Evolutionary conservation across 2,329 filamentous ascomycete genomes (phyloP).

Genomic region (Camillea tinctor): DNA sequence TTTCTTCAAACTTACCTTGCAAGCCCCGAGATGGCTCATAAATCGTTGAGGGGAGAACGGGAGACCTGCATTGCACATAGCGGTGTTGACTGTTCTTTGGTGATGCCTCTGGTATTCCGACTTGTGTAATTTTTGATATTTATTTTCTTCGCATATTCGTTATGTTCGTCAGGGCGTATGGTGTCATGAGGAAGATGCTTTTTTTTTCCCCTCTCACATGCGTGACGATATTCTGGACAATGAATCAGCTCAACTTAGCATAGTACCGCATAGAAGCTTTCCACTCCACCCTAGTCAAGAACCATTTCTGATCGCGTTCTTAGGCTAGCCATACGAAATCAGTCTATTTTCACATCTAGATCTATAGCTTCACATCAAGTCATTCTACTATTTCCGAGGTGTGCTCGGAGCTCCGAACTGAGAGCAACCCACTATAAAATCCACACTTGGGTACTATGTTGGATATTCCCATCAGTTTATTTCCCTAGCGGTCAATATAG

Average conservation of each 20-base stretch:
- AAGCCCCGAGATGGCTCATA: slow-evolving; percentile 3
- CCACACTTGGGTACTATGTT: neutral
- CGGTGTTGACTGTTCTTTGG: slow-evolving; percentile 5
- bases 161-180: slow-evolving; percentile 6
- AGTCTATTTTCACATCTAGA: neutral
- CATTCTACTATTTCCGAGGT: neutral
- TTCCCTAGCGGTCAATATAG: too few relatives aligned
- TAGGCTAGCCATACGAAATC: neutral
- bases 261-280: too few relatives aligned
- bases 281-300: too few relatives aligned
- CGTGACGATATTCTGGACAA: neutral
- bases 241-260: too few relatives aligned
- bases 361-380: neutral
- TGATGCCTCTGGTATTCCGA: slow-evolving; percentile 1
- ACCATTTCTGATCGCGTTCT: too few relatives aligned
- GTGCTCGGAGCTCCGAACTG: neutral
- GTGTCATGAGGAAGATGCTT: slow-evolving; percentile 8
- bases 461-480: too few relatives aligned
- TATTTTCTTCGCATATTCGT: slow-evolving; percentile 1
- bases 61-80: slow-evolving; percentile 9
- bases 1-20: slow-evolving; percentile 11
- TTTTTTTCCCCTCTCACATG: too few relatives aligned
- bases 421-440: neutral
- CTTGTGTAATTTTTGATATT: slow-evolving; percentile 4
- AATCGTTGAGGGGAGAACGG: slow-evolving; percentile 4